A percentile compares a stretch with the other conserved stretches of the same genome.
Evolutionary conservation across 75 land plant species (phyloP).

Genomic region (Larix kaempferi): DNA sequence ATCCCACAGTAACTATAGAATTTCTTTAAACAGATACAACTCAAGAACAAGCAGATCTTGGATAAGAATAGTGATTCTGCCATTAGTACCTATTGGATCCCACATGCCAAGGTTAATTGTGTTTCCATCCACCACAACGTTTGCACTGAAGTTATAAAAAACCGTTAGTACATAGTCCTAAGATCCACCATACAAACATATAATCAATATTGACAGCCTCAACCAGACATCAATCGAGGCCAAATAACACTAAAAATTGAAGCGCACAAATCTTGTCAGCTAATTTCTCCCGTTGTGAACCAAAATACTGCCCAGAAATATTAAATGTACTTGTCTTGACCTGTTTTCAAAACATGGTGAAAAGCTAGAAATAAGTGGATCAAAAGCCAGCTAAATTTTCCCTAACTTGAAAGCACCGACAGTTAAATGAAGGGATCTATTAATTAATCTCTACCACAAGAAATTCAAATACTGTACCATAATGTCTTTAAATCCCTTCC

Average conservation of each 20-base stretch:
- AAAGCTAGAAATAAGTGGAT: not conserved
- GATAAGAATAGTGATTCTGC: not conserved
- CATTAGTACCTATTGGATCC: slow-evolving; percentile 41
- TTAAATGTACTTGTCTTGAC: not conserved
- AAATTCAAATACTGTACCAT: too few species aligned
- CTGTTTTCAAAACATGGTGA: not conserved
- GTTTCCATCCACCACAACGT: slow-evolving; percentile 46
- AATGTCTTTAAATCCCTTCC: too few species aligned
- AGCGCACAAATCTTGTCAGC: not conserved
- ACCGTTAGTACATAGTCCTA: slow-evolving; percentile 48
- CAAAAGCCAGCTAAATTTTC: not conserved
- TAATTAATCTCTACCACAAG: too few species aligned
- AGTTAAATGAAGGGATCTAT: too few species aligned
- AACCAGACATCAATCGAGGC: not conserved
- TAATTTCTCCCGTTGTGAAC: not conserved
- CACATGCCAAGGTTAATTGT: slow-evolving; percentile 50
- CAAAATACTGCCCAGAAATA: not conserved
- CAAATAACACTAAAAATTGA: not conserved
- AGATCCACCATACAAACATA: too few species aligned
- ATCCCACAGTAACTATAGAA: not conserved
- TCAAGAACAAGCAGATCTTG: not conserved
- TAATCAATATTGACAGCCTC: not conserved
- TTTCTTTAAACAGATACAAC: not conserved
- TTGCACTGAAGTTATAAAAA: slow-evolving; percentile 50
- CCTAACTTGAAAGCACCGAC: not conserved